Evolutionary conservation across 305 asterid species (phyloP), one percentile per base, ranked within the genome.

Genomic region (Petunia hybrid): DNA sequence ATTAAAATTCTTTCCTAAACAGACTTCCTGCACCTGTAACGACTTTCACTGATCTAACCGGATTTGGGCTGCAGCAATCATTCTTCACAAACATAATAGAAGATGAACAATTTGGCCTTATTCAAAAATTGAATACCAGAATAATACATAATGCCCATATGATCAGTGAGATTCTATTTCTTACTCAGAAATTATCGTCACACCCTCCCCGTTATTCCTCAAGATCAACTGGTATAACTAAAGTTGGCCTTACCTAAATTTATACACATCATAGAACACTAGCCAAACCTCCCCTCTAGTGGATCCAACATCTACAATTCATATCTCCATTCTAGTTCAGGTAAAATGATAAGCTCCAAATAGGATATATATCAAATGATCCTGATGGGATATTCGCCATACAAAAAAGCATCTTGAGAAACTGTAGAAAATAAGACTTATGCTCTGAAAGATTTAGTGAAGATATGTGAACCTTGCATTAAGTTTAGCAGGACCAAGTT

Each of bases 401-500:
- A 51, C n/a, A 53, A 9, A 53, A 1, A 3, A 2, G 12, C 4
- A 53, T 53, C 4, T n/a, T 53, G 9, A n/a, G 12, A 31, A 65
- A 65, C 14, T 12, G 56, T 31, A 1, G 77, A 35, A 66, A 53
- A 66, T 41, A 65, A 48, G 56, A 80, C 4, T 16, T 13, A 12
- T 79, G 48, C 9, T 14, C 41, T 66, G n/a, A 67, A 56, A 45
- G 46, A 70, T 5, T 70, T 42, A 42, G 13, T 16, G 31, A 59
- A 48, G 39, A 59, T 41, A 22, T 10, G 73, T 76, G 81, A 55
- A 94, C 99, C 96, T 91, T 83, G 95, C 97, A 87, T 83, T 90
- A 81, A 90, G 85, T 87, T 90, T 89, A 79, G 95, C 90, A 83
- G 96, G 91, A 65, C 90, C 97, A 81, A 95, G 83, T 87, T 94